phyloP scores from a whole-genome alignment of 164 flowering plant genomes.

The Annona cherimola region DNA sequence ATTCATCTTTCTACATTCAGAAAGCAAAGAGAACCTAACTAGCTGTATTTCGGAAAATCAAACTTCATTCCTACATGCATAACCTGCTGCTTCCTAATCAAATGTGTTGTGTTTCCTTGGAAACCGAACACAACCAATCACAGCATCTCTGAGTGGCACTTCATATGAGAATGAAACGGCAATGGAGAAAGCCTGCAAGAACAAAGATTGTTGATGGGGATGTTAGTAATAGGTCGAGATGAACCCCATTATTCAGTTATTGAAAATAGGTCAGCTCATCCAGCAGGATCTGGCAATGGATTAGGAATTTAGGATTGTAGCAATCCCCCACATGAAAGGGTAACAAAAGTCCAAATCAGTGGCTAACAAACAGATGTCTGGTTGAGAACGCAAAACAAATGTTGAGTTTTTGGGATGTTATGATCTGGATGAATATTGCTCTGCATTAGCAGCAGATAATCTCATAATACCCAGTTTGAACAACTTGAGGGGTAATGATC shows the following conservation, averaged over 20 bases:
- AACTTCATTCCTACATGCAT: too few relatives aligned
- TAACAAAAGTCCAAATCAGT: neutral
- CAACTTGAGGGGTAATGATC: too few relatives aligned
- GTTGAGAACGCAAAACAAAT: too few relatives aligned
- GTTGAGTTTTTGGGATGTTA: neutral
- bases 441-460: neutral
- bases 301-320: neutral
- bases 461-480: neutral
- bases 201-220: neutral
- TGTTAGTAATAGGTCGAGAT: neutral
- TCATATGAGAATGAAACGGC: constrained; percentile 11
- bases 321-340: neutral
- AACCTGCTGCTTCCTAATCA: too few relatives aligned
- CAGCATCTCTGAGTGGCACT: too few relatives aligned
- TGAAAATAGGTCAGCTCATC: neutral
- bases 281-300: neutral
- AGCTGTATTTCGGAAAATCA: too few relatives aligned
- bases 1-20: too few relatives aligned
- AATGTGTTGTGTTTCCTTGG: too few relatives aligned
- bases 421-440: neutral
- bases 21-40: too few relatives aligned
- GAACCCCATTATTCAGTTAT: neutral
- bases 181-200: constrained; percentile 14
- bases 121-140: too few relatives aligned
- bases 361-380: neutral